A percentile compares a stretch with the other conserved stretches of the same genome.
These are phyloP conservation scores for Pseudodiploospora longispora DNA, from an alignment of 2,329 filamentous ascomycete genomes.

Conservation along the genomic window DNA sequence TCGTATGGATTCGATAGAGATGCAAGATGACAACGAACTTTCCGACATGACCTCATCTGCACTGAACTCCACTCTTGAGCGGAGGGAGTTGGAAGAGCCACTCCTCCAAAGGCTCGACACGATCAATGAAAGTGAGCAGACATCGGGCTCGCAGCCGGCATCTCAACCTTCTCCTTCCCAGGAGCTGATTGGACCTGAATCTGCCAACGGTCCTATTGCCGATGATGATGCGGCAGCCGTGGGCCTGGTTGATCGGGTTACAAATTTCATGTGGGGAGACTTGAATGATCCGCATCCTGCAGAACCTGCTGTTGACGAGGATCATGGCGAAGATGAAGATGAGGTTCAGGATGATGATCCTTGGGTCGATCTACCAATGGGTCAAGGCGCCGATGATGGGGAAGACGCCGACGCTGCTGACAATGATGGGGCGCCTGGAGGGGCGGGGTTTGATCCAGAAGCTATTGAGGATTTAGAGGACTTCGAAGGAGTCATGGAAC, in stretches of 20 bases:
- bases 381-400: constrained; percentile 25
- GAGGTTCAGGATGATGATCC: constrained; percentile 47
- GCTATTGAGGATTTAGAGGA: constrained; percentile 84
- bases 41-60: no score
- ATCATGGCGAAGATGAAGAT: constrained; percentile 11
- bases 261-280: constrained; percentile 56
- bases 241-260: constrained; percentile 29
- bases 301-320: constrained; percentile 2
- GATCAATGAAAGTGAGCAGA: no score
- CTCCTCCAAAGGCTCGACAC: no score
- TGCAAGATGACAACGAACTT: not conserved
- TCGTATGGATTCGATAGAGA: no score
- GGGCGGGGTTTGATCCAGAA: constrained; percentile 63
- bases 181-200: not conserved
- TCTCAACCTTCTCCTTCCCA: not conserved
- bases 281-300: constrained; percentile 32
- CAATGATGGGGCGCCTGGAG: constrained; percentile 32
- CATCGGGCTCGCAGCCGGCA: no score
- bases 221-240: constrained; percentile 11
- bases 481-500: constrained; percentile 89
- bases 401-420: constrained; percentile 39
- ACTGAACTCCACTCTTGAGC: no score
- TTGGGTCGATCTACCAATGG: constrained; percentile 16
- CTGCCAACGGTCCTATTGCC: not conserved
- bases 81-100: no score